Conservation (phyloP, 208 protist species). For the Vickermania spadyakhi region DNA sequence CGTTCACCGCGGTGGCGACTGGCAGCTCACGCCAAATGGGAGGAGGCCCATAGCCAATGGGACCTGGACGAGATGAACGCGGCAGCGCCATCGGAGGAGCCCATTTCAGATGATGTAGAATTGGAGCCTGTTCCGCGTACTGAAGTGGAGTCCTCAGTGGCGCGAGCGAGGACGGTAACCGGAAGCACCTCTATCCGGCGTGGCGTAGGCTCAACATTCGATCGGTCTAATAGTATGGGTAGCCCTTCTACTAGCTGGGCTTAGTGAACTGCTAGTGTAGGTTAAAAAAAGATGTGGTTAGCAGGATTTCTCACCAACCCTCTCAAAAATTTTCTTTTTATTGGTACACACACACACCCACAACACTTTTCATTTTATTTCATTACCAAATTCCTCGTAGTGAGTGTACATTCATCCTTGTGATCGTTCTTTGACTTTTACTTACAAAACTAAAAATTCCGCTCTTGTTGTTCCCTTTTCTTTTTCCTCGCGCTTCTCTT, state of each 20-base stretch:
- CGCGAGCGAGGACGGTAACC: neutral
- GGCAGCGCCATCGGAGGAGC: neutral
- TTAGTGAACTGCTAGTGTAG: no score
- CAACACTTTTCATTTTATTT: no score
- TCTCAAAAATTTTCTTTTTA: no score
- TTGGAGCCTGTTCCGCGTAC: neutral
- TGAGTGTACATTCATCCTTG: no score
- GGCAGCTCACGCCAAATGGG: slow-evolving; percentile 20
- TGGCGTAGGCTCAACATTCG: neutral
- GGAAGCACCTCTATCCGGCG: neutral
- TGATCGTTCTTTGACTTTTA: neutral
- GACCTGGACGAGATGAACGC: neutral
- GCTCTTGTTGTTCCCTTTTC: neutral
- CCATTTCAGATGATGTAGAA: no score
- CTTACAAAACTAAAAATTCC: no score
- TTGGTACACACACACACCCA: no score
- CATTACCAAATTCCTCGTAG: no score
- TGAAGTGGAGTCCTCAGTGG: neutral
- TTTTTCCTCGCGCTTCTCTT: neutral
- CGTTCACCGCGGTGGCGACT: slow-evolving; percentile 46
- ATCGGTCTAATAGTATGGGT: neutral
- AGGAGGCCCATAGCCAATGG: slow-evolving; percentile 1
- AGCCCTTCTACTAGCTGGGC: neutral
- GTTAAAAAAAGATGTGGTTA: no score
- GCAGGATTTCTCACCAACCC: no score